A percentile compares a stretch with the other conserved stretches of the same genome.
Conservation (phyloP, 371 early-diverging fungal genomes). For the Phascolomyces articulosus region DNA sequence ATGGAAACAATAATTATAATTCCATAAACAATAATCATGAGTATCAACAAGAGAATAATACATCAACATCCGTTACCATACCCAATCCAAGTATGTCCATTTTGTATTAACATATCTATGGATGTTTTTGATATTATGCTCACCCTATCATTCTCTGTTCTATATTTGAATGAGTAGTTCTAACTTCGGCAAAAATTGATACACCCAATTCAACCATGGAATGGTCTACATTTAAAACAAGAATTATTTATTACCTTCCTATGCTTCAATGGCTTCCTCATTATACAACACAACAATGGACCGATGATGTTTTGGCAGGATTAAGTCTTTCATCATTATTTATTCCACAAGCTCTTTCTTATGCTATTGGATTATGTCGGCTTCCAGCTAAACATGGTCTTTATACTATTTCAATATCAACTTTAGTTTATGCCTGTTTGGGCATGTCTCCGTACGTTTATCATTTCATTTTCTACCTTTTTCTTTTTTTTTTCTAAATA, state of each 20-base stretch:
- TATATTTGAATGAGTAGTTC: not conserved
- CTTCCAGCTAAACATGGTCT: conserved; percentile 84
- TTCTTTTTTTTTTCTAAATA: not conserved
- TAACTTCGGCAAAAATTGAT: conserved; percentile 3
- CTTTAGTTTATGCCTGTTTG: conserved; percentile 77
- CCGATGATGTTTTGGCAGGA: conserved; percentile 75
- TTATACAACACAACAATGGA: conserved; percentile 52
- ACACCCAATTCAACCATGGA: conserved; percentile 2
- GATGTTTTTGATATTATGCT: not conserved
- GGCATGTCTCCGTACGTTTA: conserved; percentile 75
- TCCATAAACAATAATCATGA: too few relatives aligned
- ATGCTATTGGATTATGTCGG: conserved; percentile 56
- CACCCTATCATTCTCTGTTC: not conserved
- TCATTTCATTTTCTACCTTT: not conserved
- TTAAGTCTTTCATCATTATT: conserved; percentile 82
- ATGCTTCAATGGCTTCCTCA: conserved; percentile 82
- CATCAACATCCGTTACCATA: too few relatives aligned
- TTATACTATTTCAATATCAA: conserved; percentile 76
- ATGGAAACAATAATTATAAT: too few relatives aligned
- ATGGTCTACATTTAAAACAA: conserved; percentile 32
- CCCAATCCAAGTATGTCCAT: too few relatives aligned
- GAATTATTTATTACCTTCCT: conserved; percentile 84
- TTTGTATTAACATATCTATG: too few relatives aligned
- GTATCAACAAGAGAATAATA: too few relatives aligned
- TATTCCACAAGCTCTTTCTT: conserved; percentile 86